phyloP scores from a whole-genome alignment of 2,329 filamentous ascomycete species.

The Epicoccum sorghinum region DNA sequence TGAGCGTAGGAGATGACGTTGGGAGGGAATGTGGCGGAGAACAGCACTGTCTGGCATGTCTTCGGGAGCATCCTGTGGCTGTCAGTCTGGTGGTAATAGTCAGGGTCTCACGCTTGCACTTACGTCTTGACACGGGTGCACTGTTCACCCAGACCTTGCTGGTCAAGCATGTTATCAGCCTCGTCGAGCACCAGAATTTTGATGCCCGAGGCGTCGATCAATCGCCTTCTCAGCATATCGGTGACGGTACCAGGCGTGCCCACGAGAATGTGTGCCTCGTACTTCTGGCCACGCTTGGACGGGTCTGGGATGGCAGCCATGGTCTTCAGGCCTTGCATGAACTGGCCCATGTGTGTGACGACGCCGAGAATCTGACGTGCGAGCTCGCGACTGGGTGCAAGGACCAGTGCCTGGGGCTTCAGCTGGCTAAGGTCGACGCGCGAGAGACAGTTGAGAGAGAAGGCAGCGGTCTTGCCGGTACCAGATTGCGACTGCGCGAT shows the following conservation, averaged over 20 bases:
- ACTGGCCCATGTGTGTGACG: conserved; percentile 81
- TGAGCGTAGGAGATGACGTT: conserved; percentile 84
- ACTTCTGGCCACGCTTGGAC: conserved; percentile 69
- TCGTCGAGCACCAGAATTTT: conserved; percentile 91
- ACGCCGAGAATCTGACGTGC: conserved; percentile 93
- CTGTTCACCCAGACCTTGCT: conserved; percentile 93
- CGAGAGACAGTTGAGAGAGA: conserved; percentile 88
- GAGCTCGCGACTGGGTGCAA: conserved; percentile 92
- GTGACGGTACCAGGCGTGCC: conserved; percentile 93
- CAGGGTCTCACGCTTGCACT: conserved; percentile 38
- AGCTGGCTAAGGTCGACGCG: conserved; percentile 77
- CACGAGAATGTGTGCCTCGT: conserved; percentile 81
- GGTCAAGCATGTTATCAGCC: conserved; percentile 98
- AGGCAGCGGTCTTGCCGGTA: conserved; percentile 96
- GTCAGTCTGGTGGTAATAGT: conserved; percentile 36
- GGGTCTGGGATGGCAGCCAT: conserved; percentile 83
- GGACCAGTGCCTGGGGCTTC: conserved; percentile 81
- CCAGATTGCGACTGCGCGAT: conserved; percentile 99
- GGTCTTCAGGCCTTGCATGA: conserved; percentile 76
- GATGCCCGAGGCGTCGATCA: conserved; percentile 74
- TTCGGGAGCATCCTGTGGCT: conserved; percentile 70
- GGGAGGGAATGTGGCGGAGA: conserved; percentile 92
- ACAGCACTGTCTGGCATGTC: conserved; percentile 84
- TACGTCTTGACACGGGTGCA: conserved; percentile 88
- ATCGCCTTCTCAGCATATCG: conserved; percentile 79